Percentiles rank a stretch among this genome's conserved stretches.
phyloP scores from a whole-genome alignment of 257 asterid genomes.

The Solanum lycopersicoides region DNA sequence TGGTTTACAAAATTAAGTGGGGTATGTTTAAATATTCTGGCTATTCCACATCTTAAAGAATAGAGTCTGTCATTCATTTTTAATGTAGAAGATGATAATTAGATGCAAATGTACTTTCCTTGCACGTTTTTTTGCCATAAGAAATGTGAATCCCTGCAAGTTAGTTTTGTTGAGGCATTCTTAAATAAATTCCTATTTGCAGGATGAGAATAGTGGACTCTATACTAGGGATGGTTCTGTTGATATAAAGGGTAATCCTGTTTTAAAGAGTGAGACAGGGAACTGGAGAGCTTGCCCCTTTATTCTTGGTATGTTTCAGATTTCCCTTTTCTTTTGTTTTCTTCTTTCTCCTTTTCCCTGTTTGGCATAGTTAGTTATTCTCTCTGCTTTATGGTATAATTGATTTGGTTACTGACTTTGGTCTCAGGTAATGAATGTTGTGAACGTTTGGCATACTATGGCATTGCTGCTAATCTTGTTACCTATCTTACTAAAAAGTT shows the following conservation, averaged over 20 bases:
- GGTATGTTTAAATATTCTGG: background rate
- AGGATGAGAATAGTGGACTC: conserved; percentile 40
- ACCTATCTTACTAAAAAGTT: conserved; percentile 77
- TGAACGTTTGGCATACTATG: conserved; percentile 96
- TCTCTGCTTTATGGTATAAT: background rate
- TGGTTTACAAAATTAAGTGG: background rate
- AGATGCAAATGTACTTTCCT: background rate
- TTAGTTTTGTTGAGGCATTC: background rate
- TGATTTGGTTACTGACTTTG: conserved; percentile 5
- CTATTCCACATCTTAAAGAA: background rate
- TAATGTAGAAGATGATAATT: background rate
- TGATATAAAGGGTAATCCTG: conserved; percentile 83
- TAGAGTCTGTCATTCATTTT: background rate
- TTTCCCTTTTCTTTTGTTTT: background rate
- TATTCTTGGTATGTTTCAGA: conserved; percentile 53
- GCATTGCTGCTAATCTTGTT: conserved; percentile 87
- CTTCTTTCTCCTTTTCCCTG: background rate
- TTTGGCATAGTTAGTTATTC: background rate
- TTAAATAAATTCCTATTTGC: background rate
- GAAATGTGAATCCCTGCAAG: background rate
- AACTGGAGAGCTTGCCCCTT: conserved; percentile 98
- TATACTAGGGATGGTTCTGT: conserved; percentile 94
- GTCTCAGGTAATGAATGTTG: conserved; percentile 90
- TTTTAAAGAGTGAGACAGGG: conserved; percentile 81
- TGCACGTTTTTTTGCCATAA: background rate